Evolutionary conservation across 1,284 basidiomycete species (phyloP).

Genomic region (Anthracocystis panici-leucophaei): DNA sequence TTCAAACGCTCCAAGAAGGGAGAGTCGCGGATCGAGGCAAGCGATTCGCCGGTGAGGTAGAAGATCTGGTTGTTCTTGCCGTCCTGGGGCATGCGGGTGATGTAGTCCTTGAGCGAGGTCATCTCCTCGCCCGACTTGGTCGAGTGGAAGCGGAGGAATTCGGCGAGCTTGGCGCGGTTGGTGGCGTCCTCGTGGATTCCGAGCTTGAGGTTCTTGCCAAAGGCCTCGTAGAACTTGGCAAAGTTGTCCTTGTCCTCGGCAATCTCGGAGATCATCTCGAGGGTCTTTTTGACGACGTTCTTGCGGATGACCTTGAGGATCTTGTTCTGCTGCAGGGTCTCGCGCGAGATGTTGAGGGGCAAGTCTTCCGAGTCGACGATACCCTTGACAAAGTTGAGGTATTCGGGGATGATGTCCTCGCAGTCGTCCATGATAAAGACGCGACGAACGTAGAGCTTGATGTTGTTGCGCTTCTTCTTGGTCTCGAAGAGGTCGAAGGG

Average conservation of each 20-base stretch:
- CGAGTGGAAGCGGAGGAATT: slow-evolving; percentile 98
- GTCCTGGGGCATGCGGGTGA: slow-evolving; percentile 98
- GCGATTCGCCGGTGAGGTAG: slow-evolving; percentile 93
- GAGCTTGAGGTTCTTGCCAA: slow-evolving; percentile 76
- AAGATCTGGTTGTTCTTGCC: slow-evolving; percentile 98
- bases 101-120: slow-evolving; percentile 99
- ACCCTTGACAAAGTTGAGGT: slow-evolving; percentile 99
- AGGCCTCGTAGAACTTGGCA: slow-evolving; percentile 90
- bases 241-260: slow-evolving; percentile 99
- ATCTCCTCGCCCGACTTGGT: slow-evolving; percentile 94
- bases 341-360: slow-evolving; percentile 99
- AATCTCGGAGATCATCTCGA: slow-evolving; percentile 95
- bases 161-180: slow-evolving; percentile 99
- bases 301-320: slow-evolving; percentile 97
- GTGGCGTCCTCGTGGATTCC: slow-evolving; percentile 99
- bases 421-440: slow-evolving; percentile 99
- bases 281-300: slow-evolving; percentile 92
- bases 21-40: slow-evolving; percentile 89
- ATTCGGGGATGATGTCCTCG: slow-evolving; percentile 99
- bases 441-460: slow-evolving; percentile 99
- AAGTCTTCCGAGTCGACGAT: slow-evolving; percentile 98
- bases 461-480: slow-evolving; percentile 99
- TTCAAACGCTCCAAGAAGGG: slow-evolving; percentile 99
- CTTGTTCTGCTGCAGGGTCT: slow-evolving; percentile 99
- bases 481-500: slow-evolving; percentile 99